phyloP scores from a whole-genome alignment of 164 flowering plant genomes.

The Cinnamomum chago region DNA sequence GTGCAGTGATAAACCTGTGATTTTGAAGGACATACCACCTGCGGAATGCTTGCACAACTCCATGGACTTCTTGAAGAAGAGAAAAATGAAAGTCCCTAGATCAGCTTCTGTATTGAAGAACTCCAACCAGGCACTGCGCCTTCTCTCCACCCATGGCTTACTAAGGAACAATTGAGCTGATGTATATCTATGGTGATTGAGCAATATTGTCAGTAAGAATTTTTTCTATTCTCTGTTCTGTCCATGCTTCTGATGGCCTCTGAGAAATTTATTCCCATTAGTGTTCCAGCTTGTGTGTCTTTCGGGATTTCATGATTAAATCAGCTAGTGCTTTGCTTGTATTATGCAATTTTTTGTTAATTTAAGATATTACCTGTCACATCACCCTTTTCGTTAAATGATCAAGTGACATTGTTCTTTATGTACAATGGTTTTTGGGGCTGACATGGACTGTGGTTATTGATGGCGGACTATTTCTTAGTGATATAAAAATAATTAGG shows the following conservation, averaged over 20 bases:
- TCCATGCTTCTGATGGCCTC: background rate
- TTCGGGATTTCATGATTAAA: too few species aligned
- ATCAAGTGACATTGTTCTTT: too few species aligned
- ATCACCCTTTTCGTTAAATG: too few species aligned
- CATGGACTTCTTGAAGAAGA: conserved; percentile 70
- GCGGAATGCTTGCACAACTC: conserved; percentile 62
- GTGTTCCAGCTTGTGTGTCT: background rate
- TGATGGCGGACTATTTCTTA: too few species aligned
- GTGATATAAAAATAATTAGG: too few species aligned
- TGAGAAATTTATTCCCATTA: background rate
- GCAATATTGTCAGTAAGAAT: background rate
- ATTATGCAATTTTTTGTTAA: too few species aligned
- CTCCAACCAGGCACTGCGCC: conserved; percentile 75
- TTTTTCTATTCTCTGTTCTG: background rate
- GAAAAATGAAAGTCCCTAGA: conserved; percentile 69
- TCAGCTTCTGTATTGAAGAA: conserved; percentile 72
- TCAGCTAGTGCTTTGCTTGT: too few species aligned
- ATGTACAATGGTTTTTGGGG: too few species aligned
- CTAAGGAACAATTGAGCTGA: conserved; percentile 27
- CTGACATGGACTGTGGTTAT: too few species aligned
- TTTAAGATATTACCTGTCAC: too few species aligned
- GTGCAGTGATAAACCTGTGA: conserved; percentile 53
- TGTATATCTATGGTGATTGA: background rate
- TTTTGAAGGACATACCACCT: conserved; percentile 59
- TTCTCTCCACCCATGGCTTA: conserved; percentile 53